Evolutionary conservation across 306 rosid genomes (phyloP).

Genomic region (Rosa multiflora): DNA sequence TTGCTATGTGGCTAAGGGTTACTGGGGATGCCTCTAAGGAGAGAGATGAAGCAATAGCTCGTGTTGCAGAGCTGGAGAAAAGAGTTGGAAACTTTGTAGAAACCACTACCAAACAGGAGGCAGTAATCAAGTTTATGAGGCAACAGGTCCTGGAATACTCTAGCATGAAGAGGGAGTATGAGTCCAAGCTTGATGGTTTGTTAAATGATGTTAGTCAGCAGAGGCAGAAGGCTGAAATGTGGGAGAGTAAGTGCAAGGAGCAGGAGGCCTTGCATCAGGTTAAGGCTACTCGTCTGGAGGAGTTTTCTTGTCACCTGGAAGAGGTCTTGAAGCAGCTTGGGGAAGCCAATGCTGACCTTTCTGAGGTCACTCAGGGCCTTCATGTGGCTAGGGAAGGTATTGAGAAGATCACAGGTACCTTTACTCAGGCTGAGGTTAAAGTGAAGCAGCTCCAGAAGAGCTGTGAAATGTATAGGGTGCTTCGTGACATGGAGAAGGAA

Average conservation of each 20-base stretch:
- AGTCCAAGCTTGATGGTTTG: constrained; percentile 1
- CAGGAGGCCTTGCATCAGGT: constrained; percentile 12
- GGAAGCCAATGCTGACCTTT: neutral
- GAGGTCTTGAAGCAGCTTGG: constrained; percentile 1
- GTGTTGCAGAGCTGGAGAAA: constrained; percentile 1
- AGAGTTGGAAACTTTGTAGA: neutral
- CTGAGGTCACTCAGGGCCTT: neutral
- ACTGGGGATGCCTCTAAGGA: constrained; percentile 1
- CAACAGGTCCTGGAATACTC: neutral
- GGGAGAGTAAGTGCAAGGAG: constrained; percentile 2
- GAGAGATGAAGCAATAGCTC: neutral
- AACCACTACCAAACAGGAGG: neutral
- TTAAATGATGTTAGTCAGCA: constrained; percentile 3
- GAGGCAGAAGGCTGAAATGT: neutral
- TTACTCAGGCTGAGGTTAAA: constrained; percentile 8
- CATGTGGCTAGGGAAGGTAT: neutral
- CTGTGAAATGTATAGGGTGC: neutral
- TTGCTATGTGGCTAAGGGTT: constrained; percentile 11
- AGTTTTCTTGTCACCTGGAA: neutral
- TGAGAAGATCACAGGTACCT: neutral
- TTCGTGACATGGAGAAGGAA: neutral
- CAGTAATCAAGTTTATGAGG: neutral
- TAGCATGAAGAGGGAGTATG: neutral
- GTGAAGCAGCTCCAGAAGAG: neutral
- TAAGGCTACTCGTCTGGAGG: neutral